These are phyloP conservation scores for Plasmodium knowlesi DNA, from an alignment of 169 alveolate genomes.

Conservation along the genomic window DNA sequence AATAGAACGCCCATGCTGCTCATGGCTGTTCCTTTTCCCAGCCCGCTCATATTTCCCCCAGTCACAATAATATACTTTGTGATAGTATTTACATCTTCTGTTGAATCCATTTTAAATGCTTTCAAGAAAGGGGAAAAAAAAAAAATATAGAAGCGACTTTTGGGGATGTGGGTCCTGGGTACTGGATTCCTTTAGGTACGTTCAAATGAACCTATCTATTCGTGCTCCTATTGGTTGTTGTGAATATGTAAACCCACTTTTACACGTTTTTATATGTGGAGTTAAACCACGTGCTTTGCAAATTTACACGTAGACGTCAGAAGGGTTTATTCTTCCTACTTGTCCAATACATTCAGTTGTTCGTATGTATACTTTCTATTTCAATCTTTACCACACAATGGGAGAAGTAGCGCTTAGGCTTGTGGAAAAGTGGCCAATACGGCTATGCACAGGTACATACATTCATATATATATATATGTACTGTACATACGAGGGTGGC, in stretches of 20 bases:
- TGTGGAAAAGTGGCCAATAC: background rate
- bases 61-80: conserved; percentile 92
- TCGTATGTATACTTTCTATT: background rate
- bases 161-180: background rate
- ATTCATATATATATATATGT: background rate
- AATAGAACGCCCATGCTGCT: conserved; percentile 93
- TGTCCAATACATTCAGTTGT: background rate
- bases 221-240: background rate
- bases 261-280: background rate
- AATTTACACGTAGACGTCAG: background rate
- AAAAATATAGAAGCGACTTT: background rate
- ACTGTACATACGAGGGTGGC: background rate
- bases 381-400: background rate
- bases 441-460: background rate
- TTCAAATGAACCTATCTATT: background rate
- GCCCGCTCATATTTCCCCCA: conserved; percentile 97
- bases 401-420: background rate
- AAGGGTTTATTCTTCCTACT: background rate
- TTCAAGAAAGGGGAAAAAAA: background rate
- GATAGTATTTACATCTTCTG: conserved; percentile 26
- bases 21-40: conserved; percentile 97
- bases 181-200: background rate
- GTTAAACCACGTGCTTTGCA: background rate
- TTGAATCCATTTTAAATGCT: background rate
- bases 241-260: background rate